Evolutionary conservation across 2,329 filamentous ascomycete genomes (phyloP).

Genomic region (Trichoderma semiorbis): DNA sequence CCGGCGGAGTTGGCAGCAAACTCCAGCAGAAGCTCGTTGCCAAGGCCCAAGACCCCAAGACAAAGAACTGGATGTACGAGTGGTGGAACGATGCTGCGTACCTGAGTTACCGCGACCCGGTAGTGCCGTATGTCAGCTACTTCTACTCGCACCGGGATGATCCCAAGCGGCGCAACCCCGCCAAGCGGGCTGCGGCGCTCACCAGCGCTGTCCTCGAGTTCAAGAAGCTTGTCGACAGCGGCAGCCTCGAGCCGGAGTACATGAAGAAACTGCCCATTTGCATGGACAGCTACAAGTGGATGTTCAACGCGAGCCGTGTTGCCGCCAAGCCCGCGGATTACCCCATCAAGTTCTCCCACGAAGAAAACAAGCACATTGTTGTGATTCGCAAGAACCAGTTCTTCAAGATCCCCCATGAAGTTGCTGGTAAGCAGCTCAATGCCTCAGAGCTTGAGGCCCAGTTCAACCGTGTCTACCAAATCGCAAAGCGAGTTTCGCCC

Average conservation of each 20-base stretch:
- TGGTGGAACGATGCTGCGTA: constrained; percentile 99
- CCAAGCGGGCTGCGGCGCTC: constrained; percentile 89
- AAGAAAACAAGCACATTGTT: constrained; percentile 81
- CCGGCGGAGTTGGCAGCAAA: constrained; percentile 76
- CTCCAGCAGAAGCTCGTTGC: constrained; percentile 86
- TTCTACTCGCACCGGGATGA: constrained; percentile 99
- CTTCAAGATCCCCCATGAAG: constrained; percentile 84
- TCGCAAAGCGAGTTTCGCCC: constrained; percentile 66
- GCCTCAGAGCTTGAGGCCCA: constrained; percentile 85
- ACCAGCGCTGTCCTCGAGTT: constrained; percentile 84
- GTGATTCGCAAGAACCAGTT: constrained; percentile 95
- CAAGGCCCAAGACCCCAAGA: constrained; percentile 71
- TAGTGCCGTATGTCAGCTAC: constrained; percentile 97
- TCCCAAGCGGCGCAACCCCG: constrained; percentile 77
- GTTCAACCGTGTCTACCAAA: constrained; percentile 79
- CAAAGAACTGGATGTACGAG: constrained; percentile 92
- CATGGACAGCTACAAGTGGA: constrained; percentile 98
- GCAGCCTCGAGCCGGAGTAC: constrained; percentile 90
- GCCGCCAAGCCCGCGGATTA: constrained; percentile 79
- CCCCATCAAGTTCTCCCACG: constrained; percentile 72
- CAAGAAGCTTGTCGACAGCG: constrained; percentile 83
- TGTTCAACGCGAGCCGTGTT: constrained; percentile 94
- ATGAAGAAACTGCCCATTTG: constrained; percentile 97
- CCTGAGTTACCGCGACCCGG: constrained; percentile 87
- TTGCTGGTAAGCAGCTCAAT: constrained; percentile 81